Evolutionary conservation across 2,329 filamentous ascomycete genomes (phyloP).

Genomic region (Lachnellula occidentalis): DNA sequence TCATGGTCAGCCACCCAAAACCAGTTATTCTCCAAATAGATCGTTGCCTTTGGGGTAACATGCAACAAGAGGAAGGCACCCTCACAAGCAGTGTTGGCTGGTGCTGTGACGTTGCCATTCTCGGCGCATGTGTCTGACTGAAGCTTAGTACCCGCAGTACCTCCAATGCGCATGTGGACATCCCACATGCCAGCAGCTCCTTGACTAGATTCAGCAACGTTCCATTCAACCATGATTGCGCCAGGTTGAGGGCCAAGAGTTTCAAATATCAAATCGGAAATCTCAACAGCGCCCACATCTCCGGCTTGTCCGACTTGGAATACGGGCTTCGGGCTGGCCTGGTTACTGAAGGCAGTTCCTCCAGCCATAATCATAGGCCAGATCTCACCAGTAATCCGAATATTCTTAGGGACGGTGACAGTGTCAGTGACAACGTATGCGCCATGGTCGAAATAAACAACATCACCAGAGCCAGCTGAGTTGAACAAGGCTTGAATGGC

Average conservation of each 20-base stretch:
- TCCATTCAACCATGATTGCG: conserved; percentile 89
- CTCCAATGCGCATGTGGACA: conserved; percentile 90
- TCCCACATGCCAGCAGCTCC: conserved; percentile 86
- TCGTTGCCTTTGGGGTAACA: conserved; percentile 54
- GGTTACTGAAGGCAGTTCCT: conserved; percentile 68
- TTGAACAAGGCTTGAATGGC: conserved; percentile 77
- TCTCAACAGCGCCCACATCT: conserved; percentile 75
- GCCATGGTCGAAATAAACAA: conserved; percentile 73
- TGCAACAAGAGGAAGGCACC: conserved; percentile 69
- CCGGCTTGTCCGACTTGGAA: conserved; percentile 77
- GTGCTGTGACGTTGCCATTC: conserved; percentile 58
- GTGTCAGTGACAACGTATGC: conserved; percentile 61
- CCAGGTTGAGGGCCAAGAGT: conserved; percentile 76
- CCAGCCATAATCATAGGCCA: conserved; percentile 86
- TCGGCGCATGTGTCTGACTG: conserved; percentile 73
- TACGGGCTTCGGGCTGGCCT: conserved; percentile 72
- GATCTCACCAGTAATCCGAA: conserved; percentile 85
- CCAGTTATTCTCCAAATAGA: conserved; percentile 86
- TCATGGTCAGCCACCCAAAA: conserved; percentile 90
- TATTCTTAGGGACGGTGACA: conserved; percentile 67
- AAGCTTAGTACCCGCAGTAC: conserved; percentile 75
- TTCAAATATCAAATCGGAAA: conserved; percentile 80
- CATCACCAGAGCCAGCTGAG: conserved; percentile 53
- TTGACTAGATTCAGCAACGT: conserved; percentile 61
- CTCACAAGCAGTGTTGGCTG: conserved; percentile 61